A percentile compares a stretch with the other conserved stretches of the same genome.
Conservation (phyloP, 176 grass and related monocot species). For the Aegilops tauschii region DNA sequence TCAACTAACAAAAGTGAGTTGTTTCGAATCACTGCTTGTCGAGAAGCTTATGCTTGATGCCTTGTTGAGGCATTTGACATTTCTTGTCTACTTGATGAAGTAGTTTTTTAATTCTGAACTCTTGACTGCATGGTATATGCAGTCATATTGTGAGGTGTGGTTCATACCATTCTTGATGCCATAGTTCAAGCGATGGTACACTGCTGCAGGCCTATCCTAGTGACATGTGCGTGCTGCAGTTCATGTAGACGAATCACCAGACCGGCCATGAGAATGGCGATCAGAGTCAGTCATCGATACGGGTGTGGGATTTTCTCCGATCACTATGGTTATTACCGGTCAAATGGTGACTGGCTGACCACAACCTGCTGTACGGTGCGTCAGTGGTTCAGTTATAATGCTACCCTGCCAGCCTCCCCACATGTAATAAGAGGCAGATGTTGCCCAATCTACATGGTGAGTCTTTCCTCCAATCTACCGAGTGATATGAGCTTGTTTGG, state of each 20-base stretch:
- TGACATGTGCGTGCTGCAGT: constrained; percentile 66
- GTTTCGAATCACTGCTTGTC: background rate
- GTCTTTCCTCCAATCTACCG: background rate
- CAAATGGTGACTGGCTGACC: no score
- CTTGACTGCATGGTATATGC: background rate
- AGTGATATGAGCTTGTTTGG: background rate
- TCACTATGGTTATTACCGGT: background rate
- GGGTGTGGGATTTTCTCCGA: constrained; percentile 91
- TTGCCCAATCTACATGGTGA: no score
- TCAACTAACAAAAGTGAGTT: constrained; percentile 70
- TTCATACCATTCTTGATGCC: background rate
- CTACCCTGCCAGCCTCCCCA: no score
- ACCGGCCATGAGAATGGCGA: constrained; percentile 47
- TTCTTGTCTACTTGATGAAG: background rate
- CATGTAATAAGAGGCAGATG: no score
- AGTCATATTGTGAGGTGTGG: background rate
- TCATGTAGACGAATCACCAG: constrained; percentile 49
- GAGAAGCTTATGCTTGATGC: background rate
- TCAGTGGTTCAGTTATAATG: background rate
- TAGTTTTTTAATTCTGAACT: background rate
- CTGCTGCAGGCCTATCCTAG: constrained; percentile 56
- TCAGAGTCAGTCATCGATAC: constrained; percentile 69
- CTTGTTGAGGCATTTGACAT: background rate
- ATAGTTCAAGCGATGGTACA: background rate
- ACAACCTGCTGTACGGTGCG: background rate